These are phyloP conservation scores for Populus simonii DNA, from an alignment of 345 rosid species.

Conservation along the genomic window DNA sequence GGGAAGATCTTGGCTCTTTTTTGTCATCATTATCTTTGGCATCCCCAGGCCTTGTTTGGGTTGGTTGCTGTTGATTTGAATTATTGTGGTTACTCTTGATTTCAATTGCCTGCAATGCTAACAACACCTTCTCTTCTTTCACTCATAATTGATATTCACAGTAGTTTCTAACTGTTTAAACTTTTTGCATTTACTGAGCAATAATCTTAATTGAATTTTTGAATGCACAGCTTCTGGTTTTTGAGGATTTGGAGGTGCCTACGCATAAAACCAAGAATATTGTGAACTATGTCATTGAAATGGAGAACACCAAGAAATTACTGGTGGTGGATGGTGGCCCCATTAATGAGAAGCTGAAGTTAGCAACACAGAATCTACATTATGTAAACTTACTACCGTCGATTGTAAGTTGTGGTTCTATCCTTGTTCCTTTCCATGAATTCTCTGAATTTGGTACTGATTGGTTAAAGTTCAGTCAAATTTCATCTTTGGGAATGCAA, in stretches of 20 bases:
- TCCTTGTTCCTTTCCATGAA: background rate
- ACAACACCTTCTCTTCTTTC: background rate
- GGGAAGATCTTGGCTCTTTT: background rate
- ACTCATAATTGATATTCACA: background rate
- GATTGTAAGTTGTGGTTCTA: slow-evolving; percentile 58
- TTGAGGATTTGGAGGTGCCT: slow-evolving; percentile 75
- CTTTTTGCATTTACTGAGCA: background rate
- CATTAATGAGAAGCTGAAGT: slow-evolving; percentile 79
- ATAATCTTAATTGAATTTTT: slow-evolving; percentile 4
- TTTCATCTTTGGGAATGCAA: background rate
- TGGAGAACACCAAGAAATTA: slow-evolving; percentile 79
- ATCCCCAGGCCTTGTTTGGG: background rate
- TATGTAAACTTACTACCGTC: slow-evolving; percentile 81
- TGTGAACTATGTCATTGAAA: slow-evolving; percentile 57
- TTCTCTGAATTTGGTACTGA: background rate
- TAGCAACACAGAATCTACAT: slow-evolving; percentile 86
- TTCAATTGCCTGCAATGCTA: no score
- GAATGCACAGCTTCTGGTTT: slow-evolving; percentile 66
- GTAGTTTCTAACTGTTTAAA: background rate
- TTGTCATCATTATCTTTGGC: background rate
- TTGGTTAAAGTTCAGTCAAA: background rate
- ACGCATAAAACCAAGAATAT: slow-evolving; percentile 85
- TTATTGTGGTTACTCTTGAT: background rate
- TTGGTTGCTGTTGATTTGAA: background rate
- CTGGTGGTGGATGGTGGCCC: slow-evolving; percentile 76